Conservation (phyloP, 108 stramenopile species). For the Fistulifera solaris region DNA sequence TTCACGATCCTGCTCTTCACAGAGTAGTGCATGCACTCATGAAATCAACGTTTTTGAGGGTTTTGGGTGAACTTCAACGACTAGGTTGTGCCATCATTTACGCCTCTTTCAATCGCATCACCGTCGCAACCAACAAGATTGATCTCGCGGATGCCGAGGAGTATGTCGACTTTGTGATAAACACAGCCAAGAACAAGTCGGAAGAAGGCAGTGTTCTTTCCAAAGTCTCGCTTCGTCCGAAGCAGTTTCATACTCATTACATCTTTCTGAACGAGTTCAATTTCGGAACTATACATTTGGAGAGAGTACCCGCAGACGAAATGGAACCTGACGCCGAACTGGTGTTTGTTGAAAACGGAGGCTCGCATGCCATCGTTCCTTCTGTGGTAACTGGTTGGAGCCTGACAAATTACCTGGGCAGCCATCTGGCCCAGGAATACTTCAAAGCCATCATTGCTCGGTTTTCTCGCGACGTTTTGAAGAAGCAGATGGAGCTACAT, state of each 20-base stretch:
- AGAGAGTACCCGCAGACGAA: constrained; percentile 44
- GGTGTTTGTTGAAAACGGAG: constrained; percentile 16
- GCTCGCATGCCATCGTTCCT: constrained; percentile 45
- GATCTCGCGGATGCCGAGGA: constrained; percentile 73
- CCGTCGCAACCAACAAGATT: constrained; percentile 90
- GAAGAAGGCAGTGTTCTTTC: constrained; percentile 25
- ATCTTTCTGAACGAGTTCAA: constrained; percentile 93
- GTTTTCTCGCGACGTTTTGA: constrained; percentile 68
- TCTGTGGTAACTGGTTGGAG: constrained; percentile 84
- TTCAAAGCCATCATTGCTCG: constrained; percentile 72
- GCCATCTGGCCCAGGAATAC: constrained; percentile 74
- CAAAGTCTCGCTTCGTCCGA: constrained; percentile 59
- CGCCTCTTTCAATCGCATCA: constrained; percentile 86
- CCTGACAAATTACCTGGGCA: constrained; percentile 73
- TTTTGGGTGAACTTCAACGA: constrained; percentile 89
- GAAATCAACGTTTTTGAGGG: constrained; percentile 77
- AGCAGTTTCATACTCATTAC: constrained; percentile 67
- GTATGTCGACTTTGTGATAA: constrained; percentile 88
- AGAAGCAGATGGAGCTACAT: constrained; percentile 60
- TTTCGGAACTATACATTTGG: constrained; percentile 83
- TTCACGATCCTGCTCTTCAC: constrained; percentile 92
- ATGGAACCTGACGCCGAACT: constrained; percentile 32
- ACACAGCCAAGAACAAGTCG: constrained; percentile 55
- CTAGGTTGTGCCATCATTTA: constrained; percentile 89
- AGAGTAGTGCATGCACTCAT: constrained; percentile 84